A percentile compares a stretch with the other conserved stretches of the same genome.
Conservation (phyloP, 163 green algal species). For the Trebouxiophyceae sp. region DNA sequence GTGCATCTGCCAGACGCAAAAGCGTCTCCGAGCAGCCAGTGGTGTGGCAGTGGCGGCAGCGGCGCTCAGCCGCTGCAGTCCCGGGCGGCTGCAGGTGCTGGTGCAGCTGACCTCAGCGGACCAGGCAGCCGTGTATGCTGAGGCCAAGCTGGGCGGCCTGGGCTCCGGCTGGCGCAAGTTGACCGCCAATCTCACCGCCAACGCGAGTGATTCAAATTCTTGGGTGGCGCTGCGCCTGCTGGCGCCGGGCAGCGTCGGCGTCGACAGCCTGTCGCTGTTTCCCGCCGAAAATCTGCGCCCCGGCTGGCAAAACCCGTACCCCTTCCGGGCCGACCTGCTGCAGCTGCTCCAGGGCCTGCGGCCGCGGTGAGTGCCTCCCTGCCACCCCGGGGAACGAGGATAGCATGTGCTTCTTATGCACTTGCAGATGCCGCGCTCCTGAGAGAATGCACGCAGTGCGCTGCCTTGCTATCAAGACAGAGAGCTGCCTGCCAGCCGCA, state of each 20-base stretch:
- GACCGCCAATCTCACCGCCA: conserved; percentile 11
- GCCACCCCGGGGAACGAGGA: neutral
- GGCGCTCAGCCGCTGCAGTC: no score
- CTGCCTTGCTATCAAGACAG: neutral
- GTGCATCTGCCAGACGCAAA: no score
- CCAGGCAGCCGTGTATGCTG: neutral
- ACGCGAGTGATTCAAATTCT: conserved; percentile 14
- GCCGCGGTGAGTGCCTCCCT: conserved; percentile 19
- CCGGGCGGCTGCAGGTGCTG: no score
- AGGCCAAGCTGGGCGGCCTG: conserved; percentile 6
- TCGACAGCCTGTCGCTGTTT: conserved; percentile 37
- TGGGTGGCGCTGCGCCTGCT: conserved; percentile 21
- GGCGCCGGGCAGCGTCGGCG: conserved; percentile 5
- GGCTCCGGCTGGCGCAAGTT: conserved; percentile 12
- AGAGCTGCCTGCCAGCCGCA: no score
- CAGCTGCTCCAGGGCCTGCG: conserved; percentile 32
- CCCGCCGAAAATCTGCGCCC: conserved; percentile 32
- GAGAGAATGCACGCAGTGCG: no score
- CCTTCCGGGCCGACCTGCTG: conserved; percentile 40
- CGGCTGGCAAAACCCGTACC: conserved; percentile 28
- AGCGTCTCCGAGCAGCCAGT: no score
- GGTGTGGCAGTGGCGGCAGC: no score
- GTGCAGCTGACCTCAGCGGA: no score
- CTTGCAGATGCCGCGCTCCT: no score
- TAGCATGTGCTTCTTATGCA: conserved; percentile 1